A percentile compares a stretch with the other conserved stretches of the same genome.
Evolutionary conservation across 2,329 filamentous ascomycete genomes (phyloP).

Genomic region (Fusarium papillatum): DNA sequence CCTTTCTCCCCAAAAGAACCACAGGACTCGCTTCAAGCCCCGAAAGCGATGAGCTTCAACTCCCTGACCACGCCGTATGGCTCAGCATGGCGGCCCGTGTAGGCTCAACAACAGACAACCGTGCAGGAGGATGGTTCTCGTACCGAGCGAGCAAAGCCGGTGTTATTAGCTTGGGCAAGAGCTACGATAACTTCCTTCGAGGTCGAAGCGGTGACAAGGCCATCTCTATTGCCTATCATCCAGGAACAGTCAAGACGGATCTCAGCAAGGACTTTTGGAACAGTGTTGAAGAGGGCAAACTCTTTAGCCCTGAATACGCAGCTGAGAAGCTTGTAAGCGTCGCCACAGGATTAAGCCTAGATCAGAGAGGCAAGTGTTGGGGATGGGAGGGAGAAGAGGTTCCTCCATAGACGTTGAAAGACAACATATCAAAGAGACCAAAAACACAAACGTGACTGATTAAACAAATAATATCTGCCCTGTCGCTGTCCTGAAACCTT

Average conservation of each 20-base stretch:
- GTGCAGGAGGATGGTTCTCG: conserved; percentile 83
- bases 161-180: conserved; percentile 79
- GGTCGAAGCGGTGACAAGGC: conserved; percentile 71
- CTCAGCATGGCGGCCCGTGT: conserved; percentile 85
- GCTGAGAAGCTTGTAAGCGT: conserved; percentile 75
- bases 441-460: conserved; percentile 21
- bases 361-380: conserved; percentile 74
- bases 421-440: neutral
- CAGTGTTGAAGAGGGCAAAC: conserved; percentile 69
- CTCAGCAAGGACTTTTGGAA: conserved; percentile 81
- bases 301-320: conserved; percentile 77
- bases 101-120: conserved; percentile 80
- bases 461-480: conserved; percentile 40
- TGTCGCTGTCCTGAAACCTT: conserved; percentile 29
- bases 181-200: conserved; percentile 76
- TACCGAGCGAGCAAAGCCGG: conserved; percentile 84
- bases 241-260: conserved; percentile 84
- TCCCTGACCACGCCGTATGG: conserved; percentile 72
- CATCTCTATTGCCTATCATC: conserved; percentile 79
- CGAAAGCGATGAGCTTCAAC: conserved; percentile 40
- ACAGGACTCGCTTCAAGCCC: conserved; percentile 51
- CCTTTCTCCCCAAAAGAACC: conserved; percentile 74
- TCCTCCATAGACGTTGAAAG: conserved; percentile 9
- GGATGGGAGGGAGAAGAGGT: conserved; percentile 77
- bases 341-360: conserved; percentile 60